Evolutionary conservation across 495 filamentous ascomycete species (phyloP), one percentile per base, ranked within the genome.

Genomic region (Aspergillus panamensis): DNA sequence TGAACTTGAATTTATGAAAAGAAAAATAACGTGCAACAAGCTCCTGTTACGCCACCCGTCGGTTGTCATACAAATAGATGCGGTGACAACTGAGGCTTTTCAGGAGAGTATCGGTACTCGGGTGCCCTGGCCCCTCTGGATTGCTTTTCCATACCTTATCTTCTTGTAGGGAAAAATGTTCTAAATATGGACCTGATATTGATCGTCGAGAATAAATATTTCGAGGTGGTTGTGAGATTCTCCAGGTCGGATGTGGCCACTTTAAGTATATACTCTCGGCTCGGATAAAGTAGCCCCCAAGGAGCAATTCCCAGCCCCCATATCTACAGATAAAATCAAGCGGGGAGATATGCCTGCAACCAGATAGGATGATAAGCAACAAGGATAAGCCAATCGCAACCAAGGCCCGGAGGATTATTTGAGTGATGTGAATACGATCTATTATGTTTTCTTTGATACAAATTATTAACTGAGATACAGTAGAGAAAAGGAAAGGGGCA

Each of bases 291-390:
- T 8, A 39, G 1, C 35, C 35, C 35, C 8, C 35, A 39, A 39
- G 14, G 16, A 20, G 42, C 42, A 45, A 45, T 45, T 45, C 42
- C 42, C 53, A 40, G 32, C 44, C 44, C 40, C 33, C 43, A 56
- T 56, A 3, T 10, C 12, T 47, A 12, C 42, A 31, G 40, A 43
- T 53, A 20, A 30, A 8, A 19, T 20, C 17, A 19, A 30, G 51
- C 50, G 29, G 14, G 16, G 32, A 53, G 40, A 17, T 20, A 51
- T 50, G 33, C 10, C 37, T 52, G 31, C 32, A 47, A 52, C 19
- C 25, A 56, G 39, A 56, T 47, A 47, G 29, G 39, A 43, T 19
- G 60, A 62, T 58, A 62, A 62, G 55, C 47, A 55, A 39, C 33
- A 33, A 44, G 35, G 17, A 51, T 19, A 35, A 44, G 17, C 60